Percentiles rank a stretch among this genome's conserved stretches.
Evolutionary conservation across 768 basidiomycete species (phyloP).

Genomic region (Termitomyces titanicus): DNA sequence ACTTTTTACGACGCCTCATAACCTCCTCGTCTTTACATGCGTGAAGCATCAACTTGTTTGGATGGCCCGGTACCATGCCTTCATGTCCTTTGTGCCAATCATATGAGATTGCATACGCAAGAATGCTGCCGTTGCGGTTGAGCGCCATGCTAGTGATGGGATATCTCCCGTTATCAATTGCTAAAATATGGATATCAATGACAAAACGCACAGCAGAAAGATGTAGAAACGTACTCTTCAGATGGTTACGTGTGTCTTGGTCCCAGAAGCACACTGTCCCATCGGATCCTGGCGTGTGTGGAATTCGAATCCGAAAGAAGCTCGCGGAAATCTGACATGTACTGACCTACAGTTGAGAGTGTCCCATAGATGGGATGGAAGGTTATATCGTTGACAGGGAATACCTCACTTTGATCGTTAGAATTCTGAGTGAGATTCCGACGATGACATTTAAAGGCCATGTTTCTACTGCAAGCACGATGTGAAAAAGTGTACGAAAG

Average conservation of each 20-base stretch:
- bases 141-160: slow-evolving; percentile 82
- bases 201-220: not conserved
- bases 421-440: slow-evolving; percentile 30
- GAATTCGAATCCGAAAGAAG: not conserved
- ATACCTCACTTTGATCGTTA: slow-evolving; percentile 67
- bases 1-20: slow-evolving; percentile 41
- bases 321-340: not conserved
- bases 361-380: slow-evolving; percentile 85
- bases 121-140: slow-evolving; percentile 83
- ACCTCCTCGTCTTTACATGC: slow-evolving; percentile 85
- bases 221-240: slow-evolving; percentile 72
- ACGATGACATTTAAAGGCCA: slow-evolving; percentile 83
- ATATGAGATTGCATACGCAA: slow-evolving; percentile 90
- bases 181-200: slow-evolving; percentile 27
- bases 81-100: slow-evolving; percentile 93
- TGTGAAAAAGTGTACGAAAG: not conserved
- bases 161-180: slow-evolving; percentile 66
- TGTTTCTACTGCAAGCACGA: slow-evolving; percentile 51
- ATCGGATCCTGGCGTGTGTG: slow-evolving; percentile 55
- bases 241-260: slow-evolving; percentile 81
- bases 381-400: slow-evolving; percentile 78
- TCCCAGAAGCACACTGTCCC: slow-evolving; percentile 93
- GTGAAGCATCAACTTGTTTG: slow-evolving; percentile 82
- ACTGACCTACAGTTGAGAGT: slow-evolving; percentile 70
- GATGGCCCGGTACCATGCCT: slow-evolving; percentile 67